Conservation (phyloP, 495 filamentous ascomycete genomes). For the Aspergillus homomorphus region DNA sequence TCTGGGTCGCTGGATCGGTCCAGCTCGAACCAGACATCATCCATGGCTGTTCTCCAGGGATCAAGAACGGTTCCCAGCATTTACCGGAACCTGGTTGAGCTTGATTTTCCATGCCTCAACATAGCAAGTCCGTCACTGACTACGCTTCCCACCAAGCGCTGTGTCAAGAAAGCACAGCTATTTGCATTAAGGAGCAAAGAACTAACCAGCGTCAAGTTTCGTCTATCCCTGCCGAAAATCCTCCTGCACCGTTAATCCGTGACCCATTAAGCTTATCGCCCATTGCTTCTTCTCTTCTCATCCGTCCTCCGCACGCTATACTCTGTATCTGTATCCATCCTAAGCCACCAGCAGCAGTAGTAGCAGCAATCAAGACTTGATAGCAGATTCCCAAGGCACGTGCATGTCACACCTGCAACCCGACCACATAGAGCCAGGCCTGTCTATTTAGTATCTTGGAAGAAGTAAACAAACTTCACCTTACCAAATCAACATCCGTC, state of each 20-base stretch:
- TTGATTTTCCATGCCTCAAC: background rate
- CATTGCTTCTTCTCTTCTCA: too few relatives aligned
- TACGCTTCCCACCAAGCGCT: too few relatives aligned
- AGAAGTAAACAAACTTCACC: too few relatives aligned
- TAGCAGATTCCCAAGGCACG: background rate
- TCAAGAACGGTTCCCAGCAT: background rate
- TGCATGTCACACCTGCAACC: background rate
- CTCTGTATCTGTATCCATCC: background rate
- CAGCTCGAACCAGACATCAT: background rate
- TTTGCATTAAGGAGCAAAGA: too few relatives aligned
- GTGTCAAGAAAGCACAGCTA: too few relatives aligned
- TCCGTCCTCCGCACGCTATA: too few relatives aligned
- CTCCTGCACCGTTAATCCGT: background rate
- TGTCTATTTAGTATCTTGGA: too few relatives aligned
- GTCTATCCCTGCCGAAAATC: background rate
- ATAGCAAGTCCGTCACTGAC: too few relatives aligned
- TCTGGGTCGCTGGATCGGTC: background rate
- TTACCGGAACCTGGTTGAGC: background rate
- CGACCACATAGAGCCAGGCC: too few relatives aligned
- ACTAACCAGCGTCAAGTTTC: background rate
- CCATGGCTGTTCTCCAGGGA: background rate
- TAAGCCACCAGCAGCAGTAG: background rate
- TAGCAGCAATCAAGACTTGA: background rate
- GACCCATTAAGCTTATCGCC: background rate
- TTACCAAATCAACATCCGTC: too few relatives aligned